Evolutionary conservation across 2,329 filamentous ascomycete genomes (phyloP), one percentile per base, ranked within the genome.

Genomic region (Cyanodermella asteris): DNA sequence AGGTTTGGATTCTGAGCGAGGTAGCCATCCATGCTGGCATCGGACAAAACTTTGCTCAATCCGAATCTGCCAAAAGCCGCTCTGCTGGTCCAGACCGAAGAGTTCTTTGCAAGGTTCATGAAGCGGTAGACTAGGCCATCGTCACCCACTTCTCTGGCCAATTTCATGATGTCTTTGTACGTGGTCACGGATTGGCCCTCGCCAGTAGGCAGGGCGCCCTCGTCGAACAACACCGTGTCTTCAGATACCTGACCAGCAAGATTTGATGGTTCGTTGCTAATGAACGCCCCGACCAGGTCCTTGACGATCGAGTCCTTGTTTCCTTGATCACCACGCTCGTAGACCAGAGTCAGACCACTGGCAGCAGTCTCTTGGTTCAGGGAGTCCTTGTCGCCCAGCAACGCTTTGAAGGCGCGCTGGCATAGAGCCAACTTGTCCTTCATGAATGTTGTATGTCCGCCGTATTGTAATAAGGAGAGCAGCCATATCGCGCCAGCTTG

Each of bases 41-140:
- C 80, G 0, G 80, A 87, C 23, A 97, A 64, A 32, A 97, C 84
- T 36, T 66, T 87, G 45, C 81, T 90, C 24, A 97, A 61, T 0
- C 87, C 87, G 36, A 94, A 93, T 7, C 81, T 66, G 3, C 87
- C 87, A 48, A 97, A 94, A 0, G 87, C 87, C 1, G 87, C 90
- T 25, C 87, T 68, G n/a, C 81, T 91, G 2, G 81, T 84, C 87
- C 87, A 97, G 10, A 91, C 90, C 1, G 82, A 81, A 23, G 91
- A 90, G 40, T 93, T 91, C 2, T 81, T 80, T 3, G 87, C 87
- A 36, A 97, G 61, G 1, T 82, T 84, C 87, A 97, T 97, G 51
- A 97, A 94, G 32, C 82, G 80, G 54, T 97, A 97, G 1, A 94
- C 77, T n/a, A 97, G 57, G 37, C 76, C 82, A 30, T 87, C 84